phyloP scores from a whole-genome alignment of 441 rosid genomes.

The Adansonia gregorii region DNA sequence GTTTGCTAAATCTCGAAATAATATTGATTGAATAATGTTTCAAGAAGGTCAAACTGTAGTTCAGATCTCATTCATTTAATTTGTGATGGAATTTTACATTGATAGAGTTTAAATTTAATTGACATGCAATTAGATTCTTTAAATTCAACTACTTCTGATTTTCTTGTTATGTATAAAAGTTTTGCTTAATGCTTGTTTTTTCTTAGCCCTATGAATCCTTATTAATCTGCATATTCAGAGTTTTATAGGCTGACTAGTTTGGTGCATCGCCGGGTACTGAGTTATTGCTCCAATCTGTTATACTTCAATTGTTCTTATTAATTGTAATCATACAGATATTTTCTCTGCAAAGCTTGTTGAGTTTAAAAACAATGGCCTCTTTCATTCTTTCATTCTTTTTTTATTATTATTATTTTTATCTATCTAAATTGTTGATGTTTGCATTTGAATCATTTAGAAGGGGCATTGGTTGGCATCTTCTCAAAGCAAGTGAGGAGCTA shows the following conservation, averaged over 20 bases:
- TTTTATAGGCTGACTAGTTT: not conserved
- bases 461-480: constrained; percentile 90
- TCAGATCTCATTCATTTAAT: not conserved
- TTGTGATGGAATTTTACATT: not conserved
- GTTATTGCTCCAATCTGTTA: not conserved
- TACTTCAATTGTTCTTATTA: not conserved
- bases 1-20: not conserved
- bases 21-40: not conserved
- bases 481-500: constrained; percentile 86
- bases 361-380: not conserved
- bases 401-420: no score
- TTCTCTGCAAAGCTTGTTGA: not conserved
- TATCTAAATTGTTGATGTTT: constrained; percentile 23
- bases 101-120: not conserved
- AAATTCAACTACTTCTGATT: not conserved
- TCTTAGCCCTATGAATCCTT: not conserved
- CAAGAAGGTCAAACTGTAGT: not conserved
- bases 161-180: not conserved
- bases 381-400: not conserved
- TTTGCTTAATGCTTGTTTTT: not conserved
- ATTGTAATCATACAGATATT: not conserved
- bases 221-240: not conserved
- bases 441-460: constrained; percentile 51
- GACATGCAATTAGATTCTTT: constrained; percentile 5
- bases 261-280: not conserved